Conservation (phyloP, 116 monocot genomes). For the Trichopus zeylanicus region DNA sequence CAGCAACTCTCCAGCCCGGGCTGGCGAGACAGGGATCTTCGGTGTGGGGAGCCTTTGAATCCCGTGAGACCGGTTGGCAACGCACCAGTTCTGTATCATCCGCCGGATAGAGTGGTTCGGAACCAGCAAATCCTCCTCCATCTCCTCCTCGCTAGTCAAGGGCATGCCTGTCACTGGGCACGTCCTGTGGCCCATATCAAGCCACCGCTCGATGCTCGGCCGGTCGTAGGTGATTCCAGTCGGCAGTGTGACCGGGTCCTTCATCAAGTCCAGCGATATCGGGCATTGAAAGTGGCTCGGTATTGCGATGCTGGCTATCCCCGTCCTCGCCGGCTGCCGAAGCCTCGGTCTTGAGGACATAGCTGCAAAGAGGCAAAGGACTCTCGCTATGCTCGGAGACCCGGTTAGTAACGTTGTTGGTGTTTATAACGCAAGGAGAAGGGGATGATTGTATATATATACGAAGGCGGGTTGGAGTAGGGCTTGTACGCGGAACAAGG, state of each 20-base stretch:
- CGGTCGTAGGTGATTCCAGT: conserved; percentile 87
- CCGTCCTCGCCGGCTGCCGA: not conserved
- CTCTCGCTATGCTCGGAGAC: too few species aligned
- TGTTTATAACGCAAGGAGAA: too few species aligned
- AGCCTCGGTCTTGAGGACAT: not conserved
- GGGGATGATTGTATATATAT: too few species aligned
- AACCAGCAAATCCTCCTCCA: conserved; percentile 13
- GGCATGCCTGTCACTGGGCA: conserved; percentile 47
- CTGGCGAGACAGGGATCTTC: conserved; percentile 16
- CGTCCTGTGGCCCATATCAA: conserved; percentile 31
- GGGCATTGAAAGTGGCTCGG: conserved; percentile 62
- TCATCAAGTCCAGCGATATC: conserved; percentile 74
- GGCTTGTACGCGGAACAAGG: too few species aligned
- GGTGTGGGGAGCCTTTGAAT: conserved; percentile 58
- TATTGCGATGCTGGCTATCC: conserved; percentile 2
- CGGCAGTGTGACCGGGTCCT: conserved; percentile 51
- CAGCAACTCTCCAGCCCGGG: conserved; percentile 15
- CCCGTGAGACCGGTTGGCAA: conserved; percentile 30
- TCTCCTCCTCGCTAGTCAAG: not conserved
- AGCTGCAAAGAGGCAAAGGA: too few species aligned
- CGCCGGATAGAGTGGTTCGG: conserved; percentile 54
- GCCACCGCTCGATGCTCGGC: conserved; percentile 64
- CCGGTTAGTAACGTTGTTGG: too few species aligned
- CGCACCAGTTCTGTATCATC: conserved; percentile 67
- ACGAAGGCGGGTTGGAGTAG: too few species aligned